Evolutionary conservation across 225 moss, liverwort and hornwort species (phyloP), one percentile per base, ranked within the genome.

Genomic region (Antitrichia curtipendula): DNA sequence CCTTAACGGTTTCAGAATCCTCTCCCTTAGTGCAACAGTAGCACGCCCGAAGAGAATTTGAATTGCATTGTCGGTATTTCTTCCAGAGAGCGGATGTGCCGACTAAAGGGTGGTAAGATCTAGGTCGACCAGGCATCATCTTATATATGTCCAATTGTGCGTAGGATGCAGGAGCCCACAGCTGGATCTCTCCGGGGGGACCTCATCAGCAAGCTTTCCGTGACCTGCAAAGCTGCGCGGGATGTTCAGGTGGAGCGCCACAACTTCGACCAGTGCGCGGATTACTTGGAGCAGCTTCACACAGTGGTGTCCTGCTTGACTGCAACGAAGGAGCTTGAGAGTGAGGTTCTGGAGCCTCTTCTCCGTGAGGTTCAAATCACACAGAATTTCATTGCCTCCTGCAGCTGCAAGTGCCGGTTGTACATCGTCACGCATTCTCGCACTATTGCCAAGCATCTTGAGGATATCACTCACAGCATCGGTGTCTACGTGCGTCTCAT

Each of bases 341-440:
- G 85, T 57, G 93, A 93, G 57, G 88, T 96, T 25, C 73, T 96
- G 27, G 95, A 96, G 66, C 91, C 91, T 7, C 87, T 96, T 76
- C 79, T 90, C 10, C 91, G 89, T 24, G 95, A 98, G 84, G 92
- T 96, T 72, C 95, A 95, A 57, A 96, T 93, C 68, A 89, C 94
- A 17, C 94, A 98, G 84, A 94, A 98, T 87, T 93, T 96, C 65
- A 91, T 96, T 61, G 92, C 89, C 85, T 92, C 95, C 74, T 96
- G 95, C 91, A 96, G 94, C 91, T 90, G 82, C 87, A 96, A 96
- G 91, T 91, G 95, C 86, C 92, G 94, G 66, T 89, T 95, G 40
- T 98, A 98, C 91, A 88, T 98, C 91, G 94, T 95, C 81, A 96
- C 96, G 7, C 98, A 96, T 61, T 95, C 96, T 81, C 90, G 92